These are phyloP conservation scores for Fusarium protoensiforme DNA, from an alignment of 2,329 filamentous ascomycete genomes.

Conservation along the genomic window DNA sequence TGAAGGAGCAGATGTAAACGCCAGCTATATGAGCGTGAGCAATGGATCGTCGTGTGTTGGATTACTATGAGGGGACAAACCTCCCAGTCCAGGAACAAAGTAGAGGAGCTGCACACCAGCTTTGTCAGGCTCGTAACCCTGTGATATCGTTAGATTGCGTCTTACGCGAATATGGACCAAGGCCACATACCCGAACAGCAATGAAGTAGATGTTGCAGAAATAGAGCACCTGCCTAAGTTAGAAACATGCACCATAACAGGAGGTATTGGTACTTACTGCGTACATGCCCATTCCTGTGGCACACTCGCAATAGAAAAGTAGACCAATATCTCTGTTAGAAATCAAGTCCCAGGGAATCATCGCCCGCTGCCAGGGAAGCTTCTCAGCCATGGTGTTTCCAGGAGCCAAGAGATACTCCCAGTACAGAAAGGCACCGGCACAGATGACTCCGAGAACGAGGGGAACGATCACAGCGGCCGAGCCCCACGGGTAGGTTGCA, in stretches of 20 bases:
- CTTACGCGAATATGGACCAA: neutral
- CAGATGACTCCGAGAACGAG: conserved; percentile 58
- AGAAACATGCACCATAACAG: conserved; percentile 43
- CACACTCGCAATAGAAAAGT: conserved; percentile 71
- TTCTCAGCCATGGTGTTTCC: conserved; percentile 56
- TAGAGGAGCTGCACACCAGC: conserved; percentile 70
- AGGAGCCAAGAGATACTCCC: conserved; percentile 66
- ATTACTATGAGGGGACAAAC: conserved; percentile 43
- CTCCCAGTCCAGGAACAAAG: conserved; percentile 71
- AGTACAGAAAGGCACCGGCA: conserved; percentile 56
- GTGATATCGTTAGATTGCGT: conserved; percentile 6
- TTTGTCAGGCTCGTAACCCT: conserved; percentile 60
- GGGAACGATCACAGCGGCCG: conserved; percentile 60
- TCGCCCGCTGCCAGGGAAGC: conserved; percentile 67
- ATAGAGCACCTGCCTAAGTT: conserved; percentile 65
- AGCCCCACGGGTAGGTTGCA: conserved; percentile 62
- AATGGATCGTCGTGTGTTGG: neutral
- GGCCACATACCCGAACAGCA: conserved; percentile 57
- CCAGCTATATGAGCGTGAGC: conserved; percentile 52
- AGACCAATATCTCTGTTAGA: conserved; percentile 67
- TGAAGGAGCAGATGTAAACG: conserved; percentile 66
- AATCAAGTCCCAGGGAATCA: conserved; percentile 72
- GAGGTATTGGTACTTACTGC: conserved; percentile 46
- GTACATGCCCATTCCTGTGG: conserved; percentile 66
- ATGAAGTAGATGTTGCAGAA: conserved; percentile 77